Conservation (phyloP, 495 filamentous ascomycete species). For the Daldinia decipiens region DNA sequence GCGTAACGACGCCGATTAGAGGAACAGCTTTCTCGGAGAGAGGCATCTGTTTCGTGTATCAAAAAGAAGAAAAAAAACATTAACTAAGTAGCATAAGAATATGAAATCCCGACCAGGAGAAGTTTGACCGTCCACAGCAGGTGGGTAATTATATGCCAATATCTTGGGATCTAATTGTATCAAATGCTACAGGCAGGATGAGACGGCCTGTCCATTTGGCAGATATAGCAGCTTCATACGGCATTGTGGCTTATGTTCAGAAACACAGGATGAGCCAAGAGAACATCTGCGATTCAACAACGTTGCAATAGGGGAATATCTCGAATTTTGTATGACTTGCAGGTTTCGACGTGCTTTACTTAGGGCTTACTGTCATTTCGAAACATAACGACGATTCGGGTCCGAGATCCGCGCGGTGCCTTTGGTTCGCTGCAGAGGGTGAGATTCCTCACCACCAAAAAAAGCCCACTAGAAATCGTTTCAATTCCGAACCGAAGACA, state of each 20-base stretch:
- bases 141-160: neutral
- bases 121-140: neutral
- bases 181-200: neutral
- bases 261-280: neutral
- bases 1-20: constrained; percentile 27
- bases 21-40: constrained; percentile 7
- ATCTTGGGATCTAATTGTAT: neutral
- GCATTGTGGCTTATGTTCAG: neutral
- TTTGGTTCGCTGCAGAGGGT: constrained; percentile 6
- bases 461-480: constrained; percentile 3
- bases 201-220: neutral
- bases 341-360: neutral
- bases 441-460: neutral
- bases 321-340: constrained; percentile 19
- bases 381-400: constrained; percentile 28
- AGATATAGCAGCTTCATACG: neutral
- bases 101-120: neutral
- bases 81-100: constrained; percentile 3
- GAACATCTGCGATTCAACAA: neutral
- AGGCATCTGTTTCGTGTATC: constrained; percentile 16
- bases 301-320: neutral
- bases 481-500: constrained; percentile 5
- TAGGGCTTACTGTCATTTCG: constrained; percentile 33
- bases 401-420: constrained; percentile 6
- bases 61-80: constrained; percentile 4